A percentile compares a stretch with the other conserved stretches of the same genome.
phyloP scores from a whole-genome alignment of 129 eudicot species.

The Flaveria trinervia region DNA sequence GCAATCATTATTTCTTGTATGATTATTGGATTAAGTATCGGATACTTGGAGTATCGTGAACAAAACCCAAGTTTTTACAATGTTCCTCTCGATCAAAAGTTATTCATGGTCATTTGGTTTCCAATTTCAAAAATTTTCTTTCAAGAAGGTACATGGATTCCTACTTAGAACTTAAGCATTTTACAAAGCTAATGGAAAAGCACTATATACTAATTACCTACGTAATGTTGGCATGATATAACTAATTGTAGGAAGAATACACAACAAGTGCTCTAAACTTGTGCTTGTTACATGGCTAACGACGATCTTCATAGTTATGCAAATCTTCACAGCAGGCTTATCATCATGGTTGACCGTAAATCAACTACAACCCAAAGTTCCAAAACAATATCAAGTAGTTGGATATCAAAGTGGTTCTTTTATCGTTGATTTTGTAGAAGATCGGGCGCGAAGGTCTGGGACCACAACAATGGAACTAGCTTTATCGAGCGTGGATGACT shows the following conservation, averaged over 20 bases:
- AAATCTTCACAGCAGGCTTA: slow-evolving; percentile 28
- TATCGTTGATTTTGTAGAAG: slow-evolving; percentile 16
- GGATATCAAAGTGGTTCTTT: slow-evolving; percentile 27
- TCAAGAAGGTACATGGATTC: slow-evolving; percentile 20
- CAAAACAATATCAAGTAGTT: slow-evolving; percentile 22
- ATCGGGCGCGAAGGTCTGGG: not conserved
- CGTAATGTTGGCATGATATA: not conserved
- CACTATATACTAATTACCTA: not conserved
- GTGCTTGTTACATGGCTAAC: slow-evolving; percentile 32
- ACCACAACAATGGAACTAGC: not conserved
- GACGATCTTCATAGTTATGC: slow-evolving; percentile 28
- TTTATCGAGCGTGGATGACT: slow-evolving; percentile 14
- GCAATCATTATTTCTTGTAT: slow-evolving; percentile 6
- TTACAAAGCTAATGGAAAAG: not conserved
- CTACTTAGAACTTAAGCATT: not conserved
- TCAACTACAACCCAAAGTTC: slow-evolving; percentile 30
- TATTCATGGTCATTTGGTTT: slow-evolving; percentile 25
- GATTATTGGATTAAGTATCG: slow-evolving; percentile 18
- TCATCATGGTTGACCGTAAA: slow-evolving; percentile 33
- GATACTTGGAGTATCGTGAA: slow-evolving; percentile 22
- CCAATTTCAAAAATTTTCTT: slow-evolving; percentile 26
- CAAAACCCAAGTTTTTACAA: slow-evolving; percentile 23
- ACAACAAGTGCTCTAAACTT: slow-evolving; percentile 28
- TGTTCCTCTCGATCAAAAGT: slow-evolving; percentile 18
- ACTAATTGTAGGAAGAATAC: slow-evolving; percentile 24